Conservation (phyloP, 1,284 basidiomycete species). For the Takashimella tepidaria region DNA sequence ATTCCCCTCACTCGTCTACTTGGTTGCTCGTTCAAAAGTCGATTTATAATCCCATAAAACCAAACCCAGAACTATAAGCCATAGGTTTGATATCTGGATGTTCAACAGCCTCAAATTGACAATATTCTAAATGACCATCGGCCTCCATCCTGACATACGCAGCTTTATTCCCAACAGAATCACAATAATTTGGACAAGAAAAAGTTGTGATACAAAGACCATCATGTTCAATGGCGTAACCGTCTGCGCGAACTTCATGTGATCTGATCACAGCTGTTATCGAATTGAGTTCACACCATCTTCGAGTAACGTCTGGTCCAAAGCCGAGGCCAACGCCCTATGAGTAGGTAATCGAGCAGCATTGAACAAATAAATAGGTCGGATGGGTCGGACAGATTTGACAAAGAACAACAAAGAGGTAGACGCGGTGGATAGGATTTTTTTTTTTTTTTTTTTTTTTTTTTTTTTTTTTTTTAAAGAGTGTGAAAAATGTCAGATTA, state of each 20-base stretch:
- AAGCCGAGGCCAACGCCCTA: conserved; percentile 93
- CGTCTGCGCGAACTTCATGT: conserved; percentile 89
- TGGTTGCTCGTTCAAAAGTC: too few relatives aligned
- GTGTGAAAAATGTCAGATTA: too few relatives aligned
- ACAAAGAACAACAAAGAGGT: too few relatives aligned
- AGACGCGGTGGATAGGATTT: too few relatives aligned
- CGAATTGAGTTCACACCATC: conserved; percentile 83
- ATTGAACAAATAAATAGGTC: too few relatives aligned
- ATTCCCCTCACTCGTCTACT: too few relatives aligned
- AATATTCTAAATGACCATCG: conserved; percentile 66
- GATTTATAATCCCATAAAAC: conserved; percentile 25
- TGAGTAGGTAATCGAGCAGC: too few relatives aligned
- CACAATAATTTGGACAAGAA: conserved; percentile 48
- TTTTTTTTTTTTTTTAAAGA: too few relatives aligned
- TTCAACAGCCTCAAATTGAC: conserved; percentile 77
- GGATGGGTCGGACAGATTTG: too few relatives aligned
- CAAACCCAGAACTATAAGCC: conserved; percentile 63
- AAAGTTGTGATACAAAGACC: conserved; percentile 50
- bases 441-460: too few relatives aligned
- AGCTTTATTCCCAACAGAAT: conserved; percentile 50
- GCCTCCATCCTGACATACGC: conserved; percentile 71
- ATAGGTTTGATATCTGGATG: conserved; percentile 89
- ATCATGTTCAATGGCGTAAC: conserved; percentile 57
- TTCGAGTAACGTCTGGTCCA: conserved; percentile 83
- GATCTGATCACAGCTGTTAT: conserved; percentile 87